These are phyloP conservation scores for Calocera viscosa DNA, from an alignment of 768 basidiomycete genomes.

Conservation along the genomic window DNA sequence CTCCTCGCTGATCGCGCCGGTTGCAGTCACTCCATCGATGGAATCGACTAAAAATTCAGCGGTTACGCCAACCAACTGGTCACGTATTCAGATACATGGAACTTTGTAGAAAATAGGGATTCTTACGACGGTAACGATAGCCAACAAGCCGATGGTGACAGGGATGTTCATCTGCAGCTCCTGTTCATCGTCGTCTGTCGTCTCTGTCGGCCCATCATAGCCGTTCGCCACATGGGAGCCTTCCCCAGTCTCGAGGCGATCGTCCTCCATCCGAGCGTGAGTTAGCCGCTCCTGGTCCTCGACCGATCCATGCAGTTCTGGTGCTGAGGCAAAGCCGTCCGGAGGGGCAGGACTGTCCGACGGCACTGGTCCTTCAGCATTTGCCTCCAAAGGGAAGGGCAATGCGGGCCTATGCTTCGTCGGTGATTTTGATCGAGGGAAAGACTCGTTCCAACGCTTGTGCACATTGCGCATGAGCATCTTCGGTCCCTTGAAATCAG, in stretches of 20 bases:
- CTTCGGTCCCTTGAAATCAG: neutral
- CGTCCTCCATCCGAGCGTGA: neutral
- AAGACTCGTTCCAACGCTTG: neutral
- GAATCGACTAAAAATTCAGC: constrained; percentile 66
- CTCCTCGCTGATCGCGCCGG: constrained; percentile 50
- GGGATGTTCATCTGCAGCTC: constrained; percentile 48
- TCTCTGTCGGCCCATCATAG: constrained; percentile 17
- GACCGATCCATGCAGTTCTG: too few species aligned
- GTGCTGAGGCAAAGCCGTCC: too few species aligned
- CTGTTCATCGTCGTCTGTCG: constrained; percentile 33
- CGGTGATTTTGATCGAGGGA: neutral
- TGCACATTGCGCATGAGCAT: neutral
- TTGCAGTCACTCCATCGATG: constrained; percentile 56
- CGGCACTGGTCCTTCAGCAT: too few species aligned
- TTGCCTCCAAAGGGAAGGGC: too few species aligned
- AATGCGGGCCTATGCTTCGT: too few species aligned
- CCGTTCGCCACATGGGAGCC: neutral
- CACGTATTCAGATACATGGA: neutral
- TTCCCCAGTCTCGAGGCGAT: neutral
- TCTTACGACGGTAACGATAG: constrained; percentile 51
- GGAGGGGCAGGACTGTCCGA: too few species aligned
- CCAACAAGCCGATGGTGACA: constrained; percentile 44
- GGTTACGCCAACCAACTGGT: constrained; percentile 43
- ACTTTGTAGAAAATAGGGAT: neutral
- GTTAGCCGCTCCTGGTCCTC: too few species aligned